Base-by-base conservation (phyloP, 106 monocot species). In the Phalaenopsis equestris region DNA sequence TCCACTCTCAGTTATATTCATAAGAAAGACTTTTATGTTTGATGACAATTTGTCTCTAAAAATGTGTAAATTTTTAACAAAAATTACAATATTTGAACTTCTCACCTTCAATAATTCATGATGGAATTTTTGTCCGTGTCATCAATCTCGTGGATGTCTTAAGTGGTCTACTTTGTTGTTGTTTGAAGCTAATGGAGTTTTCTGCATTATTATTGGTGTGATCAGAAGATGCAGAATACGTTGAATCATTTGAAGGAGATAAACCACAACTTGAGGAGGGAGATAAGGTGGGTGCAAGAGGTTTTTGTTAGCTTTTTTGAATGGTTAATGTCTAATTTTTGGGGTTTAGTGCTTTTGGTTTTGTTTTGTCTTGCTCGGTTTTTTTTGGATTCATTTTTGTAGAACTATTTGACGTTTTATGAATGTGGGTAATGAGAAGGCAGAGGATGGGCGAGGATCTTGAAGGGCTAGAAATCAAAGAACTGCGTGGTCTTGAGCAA, bases 401-500 rank as follows among this genome's bases (percentile, higher is more conserved):
- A 11, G 45, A 23, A 21, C 0, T 36, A 21, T 49, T 18, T 70
- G 36, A 30, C 6, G 8, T 42, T 21, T 8, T 46, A 14, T 75
- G 70, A 70, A 10, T 39, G 38, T 14, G 1, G 30, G 15, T 41
- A 4, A 65, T 76, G 55, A 61, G 36, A 41, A 96, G 95, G 89
- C 93, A 96, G 82, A 81, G 91, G 55, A 91, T 87, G 80, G 96
- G 96, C 8, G 87, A 87, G 56, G 91, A 93, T 57, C 77, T 93
- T 47, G 91, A 88, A 58, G 91, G 75, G 23, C 38, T 93, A 73
- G 89, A 88, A 55, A 75, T 93, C 30, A 72, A 87, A 55, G 88
- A 96, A 83, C 86, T 96, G 91, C 91, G 84, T 73, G 85, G 82
- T 84, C 93, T 96, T 86, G 96, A 96, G 85, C 89, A 91, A 85